These are phyloP conservation scores for Orbilia blumenaviensis DNA, from an alignment of 2,329 filamentous ascomycete genomes.

Conservation along the genomic window DNA sequence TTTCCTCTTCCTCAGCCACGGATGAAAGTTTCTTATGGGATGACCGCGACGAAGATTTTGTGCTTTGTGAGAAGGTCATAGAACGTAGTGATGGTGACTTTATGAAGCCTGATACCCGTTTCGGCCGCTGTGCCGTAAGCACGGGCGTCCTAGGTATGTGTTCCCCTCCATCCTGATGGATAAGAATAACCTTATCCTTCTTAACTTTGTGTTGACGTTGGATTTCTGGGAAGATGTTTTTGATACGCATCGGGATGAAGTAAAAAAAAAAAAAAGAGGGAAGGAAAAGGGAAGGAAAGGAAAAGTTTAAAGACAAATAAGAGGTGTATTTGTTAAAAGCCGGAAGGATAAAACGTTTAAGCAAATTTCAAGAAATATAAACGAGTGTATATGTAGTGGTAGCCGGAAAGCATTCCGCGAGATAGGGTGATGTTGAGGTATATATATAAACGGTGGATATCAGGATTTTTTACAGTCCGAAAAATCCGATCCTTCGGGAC, in stretches of 20 bases:
- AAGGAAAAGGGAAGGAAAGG: neutral
- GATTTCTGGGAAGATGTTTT: slow-evolving; percentile 49
- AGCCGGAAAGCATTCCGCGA: slow-evolving; percentile 46
- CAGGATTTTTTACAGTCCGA: slow-evolving; percentile 40
- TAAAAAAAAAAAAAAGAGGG: neutral
- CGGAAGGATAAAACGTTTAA: neutral
- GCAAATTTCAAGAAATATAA: slow-evolving; percentile 18
- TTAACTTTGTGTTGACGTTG: slow-evolving; percentile 41
- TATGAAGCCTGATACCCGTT: slow-evolving; percentile 41
- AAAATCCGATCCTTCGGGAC: slow-evolving; percentile 42
- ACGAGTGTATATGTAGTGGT: slow-evolving; percentile 25
- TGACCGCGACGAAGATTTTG: slow-evolving; percentile 19
- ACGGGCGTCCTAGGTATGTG: slow-evolving; percentile 39
- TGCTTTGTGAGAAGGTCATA: slow-evolving; percentile 10
- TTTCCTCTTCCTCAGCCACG: slow-evolving; percentile 46
- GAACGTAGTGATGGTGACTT: slow-evolving; percentile 40
- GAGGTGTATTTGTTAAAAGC: slow-evolving; percentile 23
- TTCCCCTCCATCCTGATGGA: slow-evolving; percentile 22
- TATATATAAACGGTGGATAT: slow-evolving; percentile 38
- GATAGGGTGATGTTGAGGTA: neutral
- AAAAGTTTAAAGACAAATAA: slow-evolving; percentile 5
- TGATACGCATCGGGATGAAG: slow-evolving; percentile 47
- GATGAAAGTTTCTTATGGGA: slow-evolving; percentile 32
- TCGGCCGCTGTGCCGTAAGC: slow-evolving; percentile 41
- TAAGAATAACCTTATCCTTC: slow-evolving; percentile 32